Base-by-base conservation (phyloP, 257 asterid genomes). In the Perilla frutescens region DNA sequence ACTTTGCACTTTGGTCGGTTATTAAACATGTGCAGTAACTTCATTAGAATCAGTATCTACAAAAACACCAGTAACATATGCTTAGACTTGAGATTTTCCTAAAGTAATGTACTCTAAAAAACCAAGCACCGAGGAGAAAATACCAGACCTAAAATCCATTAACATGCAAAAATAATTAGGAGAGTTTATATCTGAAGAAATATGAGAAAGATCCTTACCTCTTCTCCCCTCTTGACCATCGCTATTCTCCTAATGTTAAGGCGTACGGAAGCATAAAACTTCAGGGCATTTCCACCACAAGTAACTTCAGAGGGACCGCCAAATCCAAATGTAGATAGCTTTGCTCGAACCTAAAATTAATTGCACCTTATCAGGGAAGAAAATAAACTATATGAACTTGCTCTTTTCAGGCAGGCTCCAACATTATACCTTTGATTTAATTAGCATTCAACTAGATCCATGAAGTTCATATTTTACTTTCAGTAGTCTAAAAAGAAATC, bases 241-340 rank as follows among this genome's bases (percentile, higher is more conserved):
- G 96, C 99, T 41, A 81, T 87, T 80, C 98, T 87, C 81, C 80
- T 92, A 68, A 95, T 85, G 82, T 95, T 86, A 51, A 95, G 88
- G 47, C 96, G 99, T 81, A 95, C 84, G 43, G 99, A 95, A 84
- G 99, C 96, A 78, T 95, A 95, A 80, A 90, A 92, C 76, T 95
- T 95, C 87, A 95, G 84, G 66, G 99, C 99, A 83, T 95, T 95
- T 43, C 99, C 99, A 62, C 98, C 99, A 81, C 99, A 95, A n/a
- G 99, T 95, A 75, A 90, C 96, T 85, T 95, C 98, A 75, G 86
- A 36, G 37, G 96, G 96, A 57, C 98, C 98, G 11, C 97, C 96
- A 85, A 87, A 95, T 73, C 88, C 93, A 80, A 85, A 87, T 53
- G 95, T 87, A 66, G 89, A 79, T 14, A 95, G 86, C 77, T 94